Conservation (phyloP, 768 basidiomycete species). For the Mycena belliarum region DNA sequence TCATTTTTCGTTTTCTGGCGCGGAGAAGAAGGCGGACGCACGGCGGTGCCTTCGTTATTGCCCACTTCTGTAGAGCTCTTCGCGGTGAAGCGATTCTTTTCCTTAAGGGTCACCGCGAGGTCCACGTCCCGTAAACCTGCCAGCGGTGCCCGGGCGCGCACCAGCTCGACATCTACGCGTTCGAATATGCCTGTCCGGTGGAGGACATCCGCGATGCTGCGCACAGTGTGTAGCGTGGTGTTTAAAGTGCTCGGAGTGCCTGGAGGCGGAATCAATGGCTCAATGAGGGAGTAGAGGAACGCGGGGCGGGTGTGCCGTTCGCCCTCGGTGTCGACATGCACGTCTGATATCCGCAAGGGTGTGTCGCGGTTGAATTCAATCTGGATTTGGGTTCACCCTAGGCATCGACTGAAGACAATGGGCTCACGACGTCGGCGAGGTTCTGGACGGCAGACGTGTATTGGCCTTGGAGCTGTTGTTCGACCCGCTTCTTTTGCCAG, state of each 20-base stretch:
- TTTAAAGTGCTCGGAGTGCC: constrained; percentile 46
- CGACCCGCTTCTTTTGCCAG: constrained; percentile 78
- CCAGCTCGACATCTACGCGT: constrained; percentile 62
- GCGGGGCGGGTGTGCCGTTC: constrained; percentile 70
- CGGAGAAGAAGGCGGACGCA: constrained; percentile 40
- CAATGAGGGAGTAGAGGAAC: constrained; percentile 79
- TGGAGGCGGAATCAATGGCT: constrained; percentile 50
- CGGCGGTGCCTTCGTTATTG: constrained; percentile 91
- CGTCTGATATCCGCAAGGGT: constrained; percentile 67
- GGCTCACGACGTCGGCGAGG: constrained; percentile 62
- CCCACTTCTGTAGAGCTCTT: constrained; percentile 91
- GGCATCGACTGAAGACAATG: background rate
- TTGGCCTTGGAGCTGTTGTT: constrained; percentile 68
- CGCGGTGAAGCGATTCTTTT: constrained; percentile 73
- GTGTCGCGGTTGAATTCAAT: constrained; percentile 67
- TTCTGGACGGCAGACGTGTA: constrained; percentile 71
- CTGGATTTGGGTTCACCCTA: constrained; percentile 35
- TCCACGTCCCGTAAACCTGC: constrained; percentile 70
- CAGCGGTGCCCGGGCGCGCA: constrained; percentile 53
- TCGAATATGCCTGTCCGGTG: constrained; percentile 78
- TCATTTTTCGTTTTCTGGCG: background rate
- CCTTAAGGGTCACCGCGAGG: constrained; percentile 74
- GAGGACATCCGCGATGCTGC: constrained; percentile 65
- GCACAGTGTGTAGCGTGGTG: constrained; percentile 68
- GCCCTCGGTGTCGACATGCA: constrained; percentile 83